A percentile compares a stretch with the other conserved stretches of the same genome.
These are phyloP conservation scores for Diversispora eburnea DNA, from an alignment of 192 early-diverging fungal species.

Conservation along the genomic window DNA sequence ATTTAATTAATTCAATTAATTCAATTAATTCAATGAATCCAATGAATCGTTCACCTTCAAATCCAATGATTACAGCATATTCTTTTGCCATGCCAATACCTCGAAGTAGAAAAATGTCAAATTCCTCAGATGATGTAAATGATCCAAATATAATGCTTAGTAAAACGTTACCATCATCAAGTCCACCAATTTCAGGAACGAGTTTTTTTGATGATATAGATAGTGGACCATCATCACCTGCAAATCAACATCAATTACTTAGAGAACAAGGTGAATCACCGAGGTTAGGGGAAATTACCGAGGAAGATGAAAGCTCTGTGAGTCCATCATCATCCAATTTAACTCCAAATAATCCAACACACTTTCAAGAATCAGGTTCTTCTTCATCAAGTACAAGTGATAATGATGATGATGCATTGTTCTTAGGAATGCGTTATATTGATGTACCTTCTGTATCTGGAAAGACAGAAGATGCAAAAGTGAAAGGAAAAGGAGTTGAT, in stretches of 20 bases:
- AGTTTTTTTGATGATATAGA: constrained; percentile 6
- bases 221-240: background rate
- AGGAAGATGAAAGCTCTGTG: constrained; percentile 19
- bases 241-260: constrained; percentile 1
- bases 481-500: constrained; percentile 29
- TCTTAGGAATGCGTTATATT: background rate
- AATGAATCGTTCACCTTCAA: background rate
- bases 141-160: constrained; percentile 11
- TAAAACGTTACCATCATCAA: constrained; percentile 21
- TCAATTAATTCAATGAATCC: background rate
- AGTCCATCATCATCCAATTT: background rate
- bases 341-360: background rate
- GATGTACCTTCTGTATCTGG: background rate
- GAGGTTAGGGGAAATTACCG: constrained; percentile 13
- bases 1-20: background rate
- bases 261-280: background rate
- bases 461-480: background rate
- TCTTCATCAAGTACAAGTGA: constrained; percentile 22
- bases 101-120: constrained; percentile 5
- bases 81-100: constrained; percentile 9
- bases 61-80: background rate
- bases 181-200: background rate
- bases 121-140: constrained; percentile 7
- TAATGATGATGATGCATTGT: constrained; percentile 7
- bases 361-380: background rate